Base-by-base conservation (phyloP, 1,284 basidiomycete species). In the Microbotryum violaceum region DNA sequence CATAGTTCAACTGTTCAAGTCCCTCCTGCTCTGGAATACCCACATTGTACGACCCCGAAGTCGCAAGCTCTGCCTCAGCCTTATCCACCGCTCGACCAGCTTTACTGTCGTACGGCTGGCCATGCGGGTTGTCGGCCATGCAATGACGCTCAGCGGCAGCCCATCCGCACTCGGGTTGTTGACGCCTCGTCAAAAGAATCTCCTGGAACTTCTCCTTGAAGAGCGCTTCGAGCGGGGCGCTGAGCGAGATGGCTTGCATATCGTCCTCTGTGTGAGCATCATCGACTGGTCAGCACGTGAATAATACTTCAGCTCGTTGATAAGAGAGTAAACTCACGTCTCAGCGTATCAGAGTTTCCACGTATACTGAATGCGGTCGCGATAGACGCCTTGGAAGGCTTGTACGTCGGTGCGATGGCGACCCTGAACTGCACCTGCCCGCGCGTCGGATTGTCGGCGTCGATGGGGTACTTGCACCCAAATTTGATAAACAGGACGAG, bases 191-290 rank as follows among this genome's bases (percentile, higher is more conserved):
- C 18, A 47, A 27, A 33, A 69, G 47, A 47, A 69, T 57, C 55
- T 67, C 57, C 5, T 55, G 58, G 58, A 69, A 65, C 49, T 63
- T 62, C 50, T 65, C 49, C 37, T 53, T 46, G 53, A 69, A 58
- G 50, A 69, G 63, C 18, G 63, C 45, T 23, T 67, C 60, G 61
- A 70, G 62, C 8, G 69, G 64, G 14, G 49, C 54, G 21, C 61
- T 65, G 21, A 70, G 63, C 21, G 67, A 63, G 54, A 70, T 63
- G 42, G 67, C 58, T n/a, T 70, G 59, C 31, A 70, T 65, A 5
- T 70, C 69, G 53, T 52, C 58, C 31, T 63, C 62, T 61, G 62
- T 54, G 49, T 49, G 4, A 27, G 14, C 2, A 2, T 6, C 4
- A 6, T n/a, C 16, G 42, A 29, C 25, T 3, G 9, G 37, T 42